Evolutionary conservation across 2,329 filamentous ascomycete species (phyloP).

Genomic region (Trichothecium sympodiale): DNA sequence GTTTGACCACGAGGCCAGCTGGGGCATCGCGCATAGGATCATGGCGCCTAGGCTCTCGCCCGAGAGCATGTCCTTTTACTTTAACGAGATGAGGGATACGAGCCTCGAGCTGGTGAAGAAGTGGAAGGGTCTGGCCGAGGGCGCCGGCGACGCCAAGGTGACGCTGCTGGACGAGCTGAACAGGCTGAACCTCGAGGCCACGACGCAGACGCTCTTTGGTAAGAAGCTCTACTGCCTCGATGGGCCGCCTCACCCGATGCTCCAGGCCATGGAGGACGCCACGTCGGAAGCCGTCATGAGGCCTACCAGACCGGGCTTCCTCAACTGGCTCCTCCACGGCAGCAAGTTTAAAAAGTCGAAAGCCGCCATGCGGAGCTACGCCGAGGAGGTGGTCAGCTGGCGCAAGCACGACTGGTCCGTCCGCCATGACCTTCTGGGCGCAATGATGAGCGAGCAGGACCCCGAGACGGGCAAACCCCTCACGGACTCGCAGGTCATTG

Average conservation of each 20-base stretch:
- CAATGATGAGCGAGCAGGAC: conserved; percentile 47
- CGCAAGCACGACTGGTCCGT: conserved; percentile 41
- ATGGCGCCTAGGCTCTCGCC: conserved; percentile 33
- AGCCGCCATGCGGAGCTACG: conserved; percentile 41
- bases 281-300: conserved; percentile 46
- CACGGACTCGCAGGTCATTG: conserved; percentile 48
- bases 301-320: conserved; percentile 35
- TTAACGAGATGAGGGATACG: conserved; percentile 37
- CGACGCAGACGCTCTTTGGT: conserved; percentile 38
- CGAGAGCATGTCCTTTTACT: conserved; percentile 19
- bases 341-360: conserved; percentile 43
- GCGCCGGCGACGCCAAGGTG: conserved; percentile 24
- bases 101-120: conserved; percentile 36
- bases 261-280: conserved; percentile 42
- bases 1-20: conserved; percentile 33
- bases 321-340: conserved; percentile 42
- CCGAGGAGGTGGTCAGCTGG: conserved; percentile 43
- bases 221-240: conserved; percentile 34
- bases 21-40: conserved; percentile 41
- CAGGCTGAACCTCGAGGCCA: conserved; percentile 40
- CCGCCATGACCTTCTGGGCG: conserved; percentile 49
- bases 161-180: conserved; percentile 38
- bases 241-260: conserved; percentile 34
- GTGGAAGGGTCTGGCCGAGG: conserved; percentile 28
- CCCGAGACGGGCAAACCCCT: conserved; percentile 48